phyloP scores from a whole-genome alignment of 2,329 filamentous ascomycete genomes.

The Fusarium cyanostomum region DNA sequence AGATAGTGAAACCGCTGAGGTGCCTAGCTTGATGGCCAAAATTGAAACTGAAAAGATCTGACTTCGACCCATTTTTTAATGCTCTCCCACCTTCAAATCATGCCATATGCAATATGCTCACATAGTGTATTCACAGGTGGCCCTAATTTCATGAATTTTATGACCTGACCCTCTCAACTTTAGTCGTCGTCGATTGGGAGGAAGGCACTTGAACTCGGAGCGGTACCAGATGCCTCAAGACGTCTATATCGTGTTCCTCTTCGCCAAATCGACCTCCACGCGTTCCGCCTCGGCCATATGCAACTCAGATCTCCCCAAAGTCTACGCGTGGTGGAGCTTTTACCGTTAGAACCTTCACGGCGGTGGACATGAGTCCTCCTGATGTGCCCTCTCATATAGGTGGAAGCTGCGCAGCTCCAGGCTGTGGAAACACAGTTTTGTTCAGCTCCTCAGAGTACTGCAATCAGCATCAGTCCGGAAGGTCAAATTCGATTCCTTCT shows the following conservation, averaged over 20 bases:
- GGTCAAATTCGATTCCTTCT: background rate
- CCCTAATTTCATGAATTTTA: conserved; percentile 5
- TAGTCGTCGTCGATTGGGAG: background rate
- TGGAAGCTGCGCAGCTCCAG: conserved; percentile 23
- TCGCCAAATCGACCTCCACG: background rate
- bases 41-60: conserved; percentile 81
- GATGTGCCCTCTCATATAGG: conserved; percentile 21
- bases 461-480: conserved; percentile 14
- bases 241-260: background rate
- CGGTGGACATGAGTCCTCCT: conserved; percentile 29
- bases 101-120: conserved; percentile 9
- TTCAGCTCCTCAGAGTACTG: conserved; percentile 28
- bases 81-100: background rate
- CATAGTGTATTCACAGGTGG: conserved; percentile 4
- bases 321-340: conserved; percentile 13
- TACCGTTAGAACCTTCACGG: conserved; percentile 9
- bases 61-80: conserved; percentile 49
- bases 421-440: conserved; percentile 20
- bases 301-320: background rate
- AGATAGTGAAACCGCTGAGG: conserved; percentile 59
- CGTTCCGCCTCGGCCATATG: background rate
- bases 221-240: background rate
- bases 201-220: background rate
- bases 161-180: background rate
- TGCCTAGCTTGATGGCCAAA: conserved; percentile 60